Conservation (phyloP, 768 basidiomycete genomes). For the Suillus subaureus region DNA sequence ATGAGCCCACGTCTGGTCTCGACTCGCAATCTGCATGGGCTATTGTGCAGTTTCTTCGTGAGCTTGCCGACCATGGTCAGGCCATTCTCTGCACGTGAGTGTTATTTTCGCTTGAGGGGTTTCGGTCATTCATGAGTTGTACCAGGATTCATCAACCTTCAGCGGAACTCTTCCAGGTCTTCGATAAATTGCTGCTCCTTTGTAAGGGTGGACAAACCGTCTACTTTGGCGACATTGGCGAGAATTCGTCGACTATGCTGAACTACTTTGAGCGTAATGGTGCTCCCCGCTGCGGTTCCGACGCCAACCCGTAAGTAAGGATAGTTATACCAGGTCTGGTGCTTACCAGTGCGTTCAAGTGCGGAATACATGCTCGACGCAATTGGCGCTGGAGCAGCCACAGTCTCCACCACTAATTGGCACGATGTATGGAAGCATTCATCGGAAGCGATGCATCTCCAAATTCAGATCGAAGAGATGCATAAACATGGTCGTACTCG, state of each 20-base stretch:
- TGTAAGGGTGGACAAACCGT: slow-evolving; percentile 75
- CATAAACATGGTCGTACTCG: no score
- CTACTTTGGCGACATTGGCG: slow-evolving; percentile 69
- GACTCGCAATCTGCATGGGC: slow-evolving; percentile 89
- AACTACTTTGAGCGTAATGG: slow-evolving; percentile 76
- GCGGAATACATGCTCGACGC: no score
- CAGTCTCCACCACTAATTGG: no score
- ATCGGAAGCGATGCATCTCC: no score
- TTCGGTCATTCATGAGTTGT: not conserved
- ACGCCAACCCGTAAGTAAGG: slow-evolving; percentile 61
- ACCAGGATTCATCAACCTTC: slow-evolving; percentile 63
- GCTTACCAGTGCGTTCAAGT: no score
- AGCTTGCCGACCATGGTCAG: slow-evolving; percentile 79
- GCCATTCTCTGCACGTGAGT: slow-evolving; percentile 87
- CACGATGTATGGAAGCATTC: no score
- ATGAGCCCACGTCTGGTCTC: slow-evolving; percentile 87
- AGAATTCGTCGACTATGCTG: slow-evolving; percentile 62
- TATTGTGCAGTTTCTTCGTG: slow-evolving; percentile 71
- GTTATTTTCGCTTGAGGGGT: not conserved
- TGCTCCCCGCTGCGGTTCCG: slow-evolving; percentile 56
- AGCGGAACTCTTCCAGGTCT: slow-evolving; percentile 78
- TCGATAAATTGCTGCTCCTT: slow-evolving; percentile 78
- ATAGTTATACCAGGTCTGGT: no score
- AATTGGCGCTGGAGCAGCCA: no score
- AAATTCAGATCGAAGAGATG: no score